Percentiles rank a stretch among this genome's conserved stretches.
These are phyloP conservation scores for Epichloe sibirici DNA, from an alignment of 2,329 filamentous ascomycete species.

Conservation along the genomic window DNA sequence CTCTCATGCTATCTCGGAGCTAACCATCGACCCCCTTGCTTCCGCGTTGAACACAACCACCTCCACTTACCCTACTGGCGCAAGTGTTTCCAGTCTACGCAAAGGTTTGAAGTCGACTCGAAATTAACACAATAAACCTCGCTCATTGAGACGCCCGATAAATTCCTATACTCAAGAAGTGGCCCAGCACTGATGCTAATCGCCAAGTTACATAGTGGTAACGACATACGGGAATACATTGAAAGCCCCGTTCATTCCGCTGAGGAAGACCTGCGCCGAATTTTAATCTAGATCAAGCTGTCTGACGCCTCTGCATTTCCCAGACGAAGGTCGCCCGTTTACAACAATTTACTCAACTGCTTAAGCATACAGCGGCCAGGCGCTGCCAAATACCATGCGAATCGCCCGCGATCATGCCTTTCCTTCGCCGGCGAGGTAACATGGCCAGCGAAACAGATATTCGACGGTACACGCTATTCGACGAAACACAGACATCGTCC, in stretches of 20 bases:
- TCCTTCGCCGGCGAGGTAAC: slow-evolving; percentile 49
- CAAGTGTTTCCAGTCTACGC: neutral
- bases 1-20: neutral
- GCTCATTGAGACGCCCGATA: neutral
- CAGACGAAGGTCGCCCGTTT: neutral
- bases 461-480: slow-evolving; percentile 36
- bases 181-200: too few relatives aligned
- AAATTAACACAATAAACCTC: neutral
- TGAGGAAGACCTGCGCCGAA: neutral
- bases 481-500: slow-evolving; percentile 17
- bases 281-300: neutral
- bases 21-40: neutral
- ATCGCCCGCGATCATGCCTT: slow-evolving; percentile 38
- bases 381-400: slow-evolving; percentile 25
- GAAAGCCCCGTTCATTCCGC: neutral
- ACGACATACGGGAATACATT: neutral
- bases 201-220: neutral
- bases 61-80: neutral
- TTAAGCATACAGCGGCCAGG: neutral
- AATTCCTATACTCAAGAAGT: neutral
- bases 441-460: slow-evolving; percentile 47
- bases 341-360: neutral
- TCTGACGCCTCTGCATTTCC: neutral
- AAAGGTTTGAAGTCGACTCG: neutral
- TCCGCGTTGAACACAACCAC: neutral